Evolutionary conservation across 2,329 filamentous ascomycete genomes (phyloP).

Genomic region (Trichoderma endophyticum): DNA sequence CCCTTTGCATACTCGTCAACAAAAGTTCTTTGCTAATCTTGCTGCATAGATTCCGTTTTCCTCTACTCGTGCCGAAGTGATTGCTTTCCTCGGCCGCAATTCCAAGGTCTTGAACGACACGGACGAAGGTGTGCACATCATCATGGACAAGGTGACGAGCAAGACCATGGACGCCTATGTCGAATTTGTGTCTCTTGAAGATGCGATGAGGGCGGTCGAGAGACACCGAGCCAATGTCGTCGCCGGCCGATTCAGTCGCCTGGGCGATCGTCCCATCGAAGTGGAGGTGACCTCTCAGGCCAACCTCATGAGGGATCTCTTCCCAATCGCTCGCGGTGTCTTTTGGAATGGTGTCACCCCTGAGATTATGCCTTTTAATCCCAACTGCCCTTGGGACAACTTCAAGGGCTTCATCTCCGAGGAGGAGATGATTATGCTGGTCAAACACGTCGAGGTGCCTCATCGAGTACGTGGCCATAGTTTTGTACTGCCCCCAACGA

Average conservation of each 20-base stretch:
- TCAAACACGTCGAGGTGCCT: constrained; percentile 61
- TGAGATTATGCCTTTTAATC: constrained; percentile 33
- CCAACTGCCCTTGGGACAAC: constrained; percentile 44
- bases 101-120: constrained; percentile 52
- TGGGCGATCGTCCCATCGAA: constrained; percentile 57
- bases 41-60: constrained; percentile 52
- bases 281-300: constrained; percentile 55
- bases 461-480: constrained; percentile 51
- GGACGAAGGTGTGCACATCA: constrained; percentile 58
- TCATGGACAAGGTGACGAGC: constrained; percentile 60
- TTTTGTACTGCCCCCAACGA: not conserved
- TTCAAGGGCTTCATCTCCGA: constrained; percentile 60
- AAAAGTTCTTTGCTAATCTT: not conserved
- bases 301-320: constrained; percentile 59
- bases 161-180: constrained; percentile 62
- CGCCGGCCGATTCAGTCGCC: constrained; percentile 43
- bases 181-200: constrained; percentile 52
- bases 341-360: constrained; percentile 52
- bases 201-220: constrained; percentile 53
- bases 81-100: constrained; percentile 58
- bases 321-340: constrained; percentile 56
- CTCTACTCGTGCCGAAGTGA: constrained; percentile 51
- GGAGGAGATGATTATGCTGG: constrained; percentile 62
- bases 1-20: not conserved
- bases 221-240: constrained; percentile 41